A percentile compares a stretch with the other conserved stretches of the same genome.
These are phyloP conservation scores for Fusarium graminum DNA, from an alignment of 2,329 filamentous ascomycete species.

Conservation along the genomic window DNA sequence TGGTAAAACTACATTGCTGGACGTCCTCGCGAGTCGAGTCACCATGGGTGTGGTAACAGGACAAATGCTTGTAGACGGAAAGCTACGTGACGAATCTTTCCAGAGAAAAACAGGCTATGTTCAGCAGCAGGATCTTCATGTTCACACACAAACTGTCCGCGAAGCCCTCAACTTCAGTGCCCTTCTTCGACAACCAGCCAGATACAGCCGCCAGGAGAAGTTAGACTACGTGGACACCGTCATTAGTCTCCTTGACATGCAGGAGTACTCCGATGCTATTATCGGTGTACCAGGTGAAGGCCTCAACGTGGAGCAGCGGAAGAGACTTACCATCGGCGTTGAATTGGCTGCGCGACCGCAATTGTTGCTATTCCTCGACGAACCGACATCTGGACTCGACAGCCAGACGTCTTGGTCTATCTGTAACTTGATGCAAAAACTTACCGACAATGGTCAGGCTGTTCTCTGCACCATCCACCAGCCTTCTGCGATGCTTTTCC, in stretches of 20 bases:
- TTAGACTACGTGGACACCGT: constrained; percentile 84
- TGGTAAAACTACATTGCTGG: constrained; percentile 87
- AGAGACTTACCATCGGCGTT: constrained; percentile 69
- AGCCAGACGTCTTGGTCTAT: constrained; percentile 72
- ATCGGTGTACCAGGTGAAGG: constrained; percentile 71
- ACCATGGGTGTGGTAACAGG: constrained; percentile 88
- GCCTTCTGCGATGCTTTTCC: constrained; percentile 62
- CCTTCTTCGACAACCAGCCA: constrained; percentile 79
- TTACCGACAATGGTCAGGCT: constrained; percentile 64
- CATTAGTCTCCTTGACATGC: constrained; percentile 72
- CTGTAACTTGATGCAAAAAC: constrained; percentile 68
- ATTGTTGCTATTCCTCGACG: constrained; percentile 70
- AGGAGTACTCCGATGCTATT: constrained; percentile 72
- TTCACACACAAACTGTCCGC: constrained; percentile 83
- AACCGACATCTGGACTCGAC: constrained; percentile 71
- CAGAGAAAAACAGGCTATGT: constrained; percentile 90
- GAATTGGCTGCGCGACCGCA: constrained; percentile 66
- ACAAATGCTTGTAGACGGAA: constrained; percentile 75
- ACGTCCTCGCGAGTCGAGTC: constrained; percentile 83
- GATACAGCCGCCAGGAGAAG: constrained; percentile 77
- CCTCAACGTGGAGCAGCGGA: constrained; percentile 70
- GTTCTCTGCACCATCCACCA: constrained; percentile 66
- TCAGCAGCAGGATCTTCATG: constrained; percentile 88
- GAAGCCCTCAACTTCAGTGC: constrained; percentile 88
- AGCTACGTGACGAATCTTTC: constrained; percentile 79